Percentiles rank a stretch among this genome's conserved stretches.
These are phyloP conservation scores for Hypoxylon lenormandii DNA, from an alignment of 495 filamentous ascomycete genomes.

Conservation along the genomic window DNA sequence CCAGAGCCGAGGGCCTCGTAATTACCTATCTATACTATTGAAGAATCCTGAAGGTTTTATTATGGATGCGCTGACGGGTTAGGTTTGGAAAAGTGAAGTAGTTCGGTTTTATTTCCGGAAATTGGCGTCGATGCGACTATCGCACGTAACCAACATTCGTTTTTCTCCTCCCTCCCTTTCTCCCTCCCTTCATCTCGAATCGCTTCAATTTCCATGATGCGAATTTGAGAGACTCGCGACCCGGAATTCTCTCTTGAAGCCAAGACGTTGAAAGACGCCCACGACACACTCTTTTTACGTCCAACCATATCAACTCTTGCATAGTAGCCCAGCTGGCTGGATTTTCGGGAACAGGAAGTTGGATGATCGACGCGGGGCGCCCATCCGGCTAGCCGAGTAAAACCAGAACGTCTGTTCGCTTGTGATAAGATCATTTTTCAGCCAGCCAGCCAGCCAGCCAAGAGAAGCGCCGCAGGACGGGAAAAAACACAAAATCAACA, in stretches of 20 bases:
- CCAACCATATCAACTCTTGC: not conserved
- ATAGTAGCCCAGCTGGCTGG: constrained; percentile 33
- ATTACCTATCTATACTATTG: no score
- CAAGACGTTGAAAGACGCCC: no score
- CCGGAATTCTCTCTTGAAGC: no score
- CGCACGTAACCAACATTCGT: not conserved
- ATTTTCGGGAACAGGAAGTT: constrained; percentile 3
- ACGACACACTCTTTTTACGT: no score
- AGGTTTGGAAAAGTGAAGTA: not conserved
- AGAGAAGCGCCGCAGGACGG: constrained; percentile 28
- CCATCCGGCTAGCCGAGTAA: constrained; percentile 15
- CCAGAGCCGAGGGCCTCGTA: no score
- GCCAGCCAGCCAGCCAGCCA: not conserved
- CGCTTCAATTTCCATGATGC: constrained; percentile 3
- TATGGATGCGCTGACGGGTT: no score
- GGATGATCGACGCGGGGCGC: constrained; percentile 36
- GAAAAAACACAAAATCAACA: not conserved
- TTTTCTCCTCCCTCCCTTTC: constrained; percentile 3
- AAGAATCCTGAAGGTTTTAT: no score
- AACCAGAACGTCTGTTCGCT: not conserved
- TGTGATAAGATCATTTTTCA: not conserved
- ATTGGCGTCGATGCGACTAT: not conserved
- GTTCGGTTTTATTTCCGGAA: constrained; percentile 12
- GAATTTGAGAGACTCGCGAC: constrained; percentile 16
- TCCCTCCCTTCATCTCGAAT: not conserved